phyloP scores from a whole-genome alignment of 192 early-diverging fungal genomes.

The Backusella tuberculispora region DNA sequence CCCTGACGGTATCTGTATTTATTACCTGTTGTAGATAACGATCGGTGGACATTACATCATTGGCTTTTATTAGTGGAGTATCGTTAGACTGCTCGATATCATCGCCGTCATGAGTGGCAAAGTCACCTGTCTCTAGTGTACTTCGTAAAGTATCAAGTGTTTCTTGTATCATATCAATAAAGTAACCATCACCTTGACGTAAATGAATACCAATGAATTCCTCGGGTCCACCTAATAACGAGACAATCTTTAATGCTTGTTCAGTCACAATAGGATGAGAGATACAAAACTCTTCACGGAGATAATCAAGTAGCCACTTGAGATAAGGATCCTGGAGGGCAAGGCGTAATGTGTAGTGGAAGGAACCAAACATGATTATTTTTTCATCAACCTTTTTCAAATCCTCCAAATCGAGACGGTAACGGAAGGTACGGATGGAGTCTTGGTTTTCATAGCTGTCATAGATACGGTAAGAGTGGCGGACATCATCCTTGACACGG shows the following conservation, averaged over 20 bases:
- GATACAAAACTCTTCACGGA: constrained; percentile 23
- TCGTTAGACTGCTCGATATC: not conserved
- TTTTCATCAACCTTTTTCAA: constrained; percentile 41
- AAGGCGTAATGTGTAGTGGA: constrained; percentile 49
- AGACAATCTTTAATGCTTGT: constrained; percentile 42
- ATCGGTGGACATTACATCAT: not conserved
- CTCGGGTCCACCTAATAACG: constrained; percentile 42
- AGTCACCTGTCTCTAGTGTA: not conserved
- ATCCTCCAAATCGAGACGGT: constrained; percentile 43
- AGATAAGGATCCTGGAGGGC: constrained; percentile 42
- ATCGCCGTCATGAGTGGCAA: not conserved
- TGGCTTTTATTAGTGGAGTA: too few relatives aligned
- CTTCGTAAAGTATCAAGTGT: constrained; percentile 27
- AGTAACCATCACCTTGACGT: constrained; percentile 36
- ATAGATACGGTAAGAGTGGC: constrained; percentile 50
- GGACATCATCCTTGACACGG: constrained; percentile 43
- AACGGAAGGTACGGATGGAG: constrained; percentile 27
- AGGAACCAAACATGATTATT: constrained; percentile 52
- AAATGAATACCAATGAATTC: constrained; percentile 39
- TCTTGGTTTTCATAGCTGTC: constrained; percentile 40
- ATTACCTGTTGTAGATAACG: not conserved
- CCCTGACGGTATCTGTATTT: not conserved
- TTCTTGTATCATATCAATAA: constrained; percentile 25
- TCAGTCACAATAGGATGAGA: constrained; percentile 43
- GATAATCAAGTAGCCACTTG: constrained; percentile 27